A percentile compares a stretch with the other conserved stretches of the same genome.
Evolutionary conservation across 176 grass and related monocot species (phyloP).

Genomic region (Urochloa ruziziensis): DNA sequence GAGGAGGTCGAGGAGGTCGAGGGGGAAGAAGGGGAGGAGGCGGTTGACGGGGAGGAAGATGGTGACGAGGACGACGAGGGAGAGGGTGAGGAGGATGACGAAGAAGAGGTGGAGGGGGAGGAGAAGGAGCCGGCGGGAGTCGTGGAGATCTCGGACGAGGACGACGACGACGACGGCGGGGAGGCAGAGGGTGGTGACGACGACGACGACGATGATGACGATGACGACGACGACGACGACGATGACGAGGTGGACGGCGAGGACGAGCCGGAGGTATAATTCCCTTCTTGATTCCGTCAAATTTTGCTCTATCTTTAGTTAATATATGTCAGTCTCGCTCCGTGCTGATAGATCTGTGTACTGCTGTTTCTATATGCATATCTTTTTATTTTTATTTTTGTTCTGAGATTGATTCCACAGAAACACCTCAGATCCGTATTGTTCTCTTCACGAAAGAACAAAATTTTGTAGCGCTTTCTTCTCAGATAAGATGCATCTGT

Average conservation of each 20-base stretch:
- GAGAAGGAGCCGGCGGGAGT: not conserved
- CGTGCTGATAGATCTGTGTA: not conserved
- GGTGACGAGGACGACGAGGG: slow-evolving; percentile 12
- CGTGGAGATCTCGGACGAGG: slow-evolving; percentile 46
- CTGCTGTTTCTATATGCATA: not conserved
- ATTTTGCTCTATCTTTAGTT: not conserved
- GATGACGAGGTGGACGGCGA: slow-evolving; percentile 26
- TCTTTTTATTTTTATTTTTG: not conserved
- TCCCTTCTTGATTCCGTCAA: not conserved
- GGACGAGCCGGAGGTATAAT: slow-evolving; percentile 47
- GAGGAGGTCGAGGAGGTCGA: slow-evolving; percentile 2
- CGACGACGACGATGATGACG: slow-evolving; percentile 34
- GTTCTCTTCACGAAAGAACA: not conserved
- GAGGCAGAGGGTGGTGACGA: not conserved
- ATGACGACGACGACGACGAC: slow-evolving; percentile 11
- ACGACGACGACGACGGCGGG: slow-evolving; percentile 13
- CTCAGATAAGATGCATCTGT: not conserved
- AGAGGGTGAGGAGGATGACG: slow-evolving; percentile 22
- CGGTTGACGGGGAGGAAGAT: slow-evolving; percentile 19
- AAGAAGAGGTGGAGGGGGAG: slow-evolving; percentile 17
- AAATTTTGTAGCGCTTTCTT: not conserved
- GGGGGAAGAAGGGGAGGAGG: slow-evolving; percentile 4
- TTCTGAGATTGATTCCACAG: not conserved
- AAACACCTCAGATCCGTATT: not conserved
- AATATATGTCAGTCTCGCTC: not conserved